phyloP scores from a whole-genome alignment of 306 rosid genomes.

The Erythrophleum fordii region DNA sequence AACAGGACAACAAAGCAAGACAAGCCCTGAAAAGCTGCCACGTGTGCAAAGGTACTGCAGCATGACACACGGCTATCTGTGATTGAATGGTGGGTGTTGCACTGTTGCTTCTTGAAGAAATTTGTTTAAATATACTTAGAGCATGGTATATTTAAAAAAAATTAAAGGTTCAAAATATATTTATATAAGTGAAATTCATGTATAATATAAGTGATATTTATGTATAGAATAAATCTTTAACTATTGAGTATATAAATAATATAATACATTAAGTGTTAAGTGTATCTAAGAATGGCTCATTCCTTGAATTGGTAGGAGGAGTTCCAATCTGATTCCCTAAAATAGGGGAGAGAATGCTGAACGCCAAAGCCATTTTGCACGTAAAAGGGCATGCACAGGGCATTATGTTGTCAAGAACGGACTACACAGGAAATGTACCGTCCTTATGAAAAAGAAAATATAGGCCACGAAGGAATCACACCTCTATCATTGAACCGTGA shows the following conservation, averaged over 20 bases:
- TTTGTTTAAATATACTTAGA: too few relatives aligned
- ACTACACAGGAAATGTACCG: background rate
- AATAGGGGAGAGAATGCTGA: background rate
- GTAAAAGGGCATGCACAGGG: background rate
- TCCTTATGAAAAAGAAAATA: background rate
- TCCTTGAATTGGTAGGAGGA: background rate
- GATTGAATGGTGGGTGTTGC: background rate
- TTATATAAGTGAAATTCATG: too few relatives aligned
- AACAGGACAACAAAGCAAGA: constrained; percentile 32
- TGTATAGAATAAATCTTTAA: too few relatives aligned
- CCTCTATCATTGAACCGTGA: background rate
- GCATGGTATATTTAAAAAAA: too few relatives aligned
- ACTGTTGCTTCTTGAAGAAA: background rate
- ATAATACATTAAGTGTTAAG: too few relatives aligned
- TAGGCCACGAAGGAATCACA: background rate
- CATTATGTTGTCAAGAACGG: background rate
- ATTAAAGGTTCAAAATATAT: too few relatives aligned
- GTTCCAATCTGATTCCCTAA: background rate
- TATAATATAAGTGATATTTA: too few relatives aligned
- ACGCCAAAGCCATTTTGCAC: background rate
- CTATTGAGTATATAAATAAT: too few relatives aligned
- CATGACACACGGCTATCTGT: constrained; percentile 13
- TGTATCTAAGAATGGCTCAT: too few relatives aligned
- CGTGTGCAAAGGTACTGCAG: constrained; percentile 22
- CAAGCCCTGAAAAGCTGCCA: constrained; percentile 39